Base-by-base conservation (phyloP, 2,329 filamentous ascomycete species). In the Massarina eburnea region DNA sequence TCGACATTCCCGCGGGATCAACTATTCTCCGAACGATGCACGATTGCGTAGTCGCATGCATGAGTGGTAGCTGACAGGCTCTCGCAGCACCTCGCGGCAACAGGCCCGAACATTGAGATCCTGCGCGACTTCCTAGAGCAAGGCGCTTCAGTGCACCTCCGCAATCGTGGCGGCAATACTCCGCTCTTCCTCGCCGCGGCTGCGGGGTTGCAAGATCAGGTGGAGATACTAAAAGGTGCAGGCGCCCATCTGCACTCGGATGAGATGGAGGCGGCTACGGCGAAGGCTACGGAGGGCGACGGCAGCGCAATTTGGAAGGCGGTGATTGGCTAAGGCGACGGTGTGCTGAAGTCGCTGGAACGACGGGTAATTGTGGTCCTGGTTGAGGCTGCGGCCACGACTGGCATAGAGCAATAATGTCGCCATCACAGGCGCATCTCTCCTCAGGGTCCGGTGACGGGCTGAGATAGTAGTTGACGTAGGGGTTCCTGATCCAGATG, bases 201-300 rank as follows among this genome's bases (percentile, higher is more conserved):
- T 53, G 78, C 78, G 22, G 80, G 80, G 38, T 66, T 81, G 44
- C 63, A 69, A 40, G 76, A 80, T 39, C 79, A 83, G 55, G 80
- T 82, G 47, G 58, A 70, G 50, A 70, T 81, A 36, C 70, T 84
- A 38, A 73, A 75, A 36, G 74, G 78, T 60, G 79, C 79, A 12
- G 81, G 81, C 15, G 81, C 80, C 19, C 81, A 84, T 72, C 67
- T 83, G 54, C 80, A 83, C 58, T 73, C 77, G 3, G 79, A 81
- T 48, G 81, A 84, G 67, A 66, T 76, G 53, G 69, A 70, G 21
- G 74, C 78, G 33, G 80, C 80, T 32, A 75, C 74, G 60, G 66
- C 79, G 40, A 74, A 68, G 52, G 58, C 63, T 43, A 54, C 62
- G 20, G 59, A 65, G 55, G 62, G 56, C 52, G 57, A 63, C 54